A percentile compares a stretch with the other conserved stretches of the same genome.
Conservation (phyloP, 129 eudicot genomes). For the Pseudognaphalium luteoalbum region DNA sequence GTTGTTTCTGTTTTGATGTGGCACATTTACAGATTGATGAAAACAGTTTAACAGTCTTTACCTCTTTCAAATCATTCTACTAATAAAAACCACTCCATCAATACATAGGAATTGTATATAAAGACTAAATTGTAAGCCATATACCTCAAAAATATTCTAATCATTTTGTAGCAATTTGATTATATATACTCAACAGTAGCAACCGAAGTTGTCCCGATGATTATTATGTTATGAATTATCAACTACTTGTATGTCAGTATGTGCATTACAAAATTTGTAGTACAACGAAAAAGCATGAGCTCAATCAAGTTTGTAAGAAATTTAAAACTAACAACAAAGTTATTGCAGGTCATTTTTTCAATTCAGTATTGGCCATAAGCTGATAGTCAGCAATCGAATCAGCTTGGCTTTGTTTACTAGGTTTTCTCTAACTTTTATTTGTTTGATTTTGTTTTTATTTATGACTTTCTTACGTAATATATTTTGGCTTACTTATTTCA, state of each 20-base stretch:
- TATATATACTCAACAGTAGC: background rate
- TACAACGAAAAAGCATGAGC: background rate
- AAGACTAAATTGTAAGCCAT: background rate
- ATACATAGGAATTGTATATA: background rate
- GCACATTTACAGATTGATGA: background rate
- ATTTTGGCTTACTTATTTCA: no score
- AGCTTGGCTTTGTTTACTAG: background rate
- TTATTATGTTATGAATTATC: background rate
- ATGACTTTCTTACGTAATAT: background rate
- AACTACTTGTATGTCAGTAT: background rate
- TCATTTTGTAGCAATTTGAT: background rate
- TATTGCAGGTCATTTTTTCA: background rate
- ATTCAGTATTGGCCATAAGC: background rate
- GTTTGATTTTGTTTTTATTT: background rate
- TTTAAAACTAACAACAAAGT: background rate
- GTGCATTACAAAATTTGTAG: background rate
- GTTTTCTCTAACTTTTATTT: background rate
- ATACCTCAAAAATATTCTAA: no score
- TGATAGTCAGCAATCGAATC: constrained; percentile 5
- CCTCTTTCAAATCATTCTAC: background rate
- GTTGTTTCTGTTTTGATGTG: background rate
- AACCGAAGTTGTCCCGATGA: background rate
- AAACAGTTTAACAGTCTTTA: background rate
- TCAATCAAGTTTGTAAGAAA: background rate
- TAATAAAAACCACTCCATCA: background rate